Conservation (phyloP, 345 rosid genomes). For the Cardamine chenopodiifolia region DNA sequence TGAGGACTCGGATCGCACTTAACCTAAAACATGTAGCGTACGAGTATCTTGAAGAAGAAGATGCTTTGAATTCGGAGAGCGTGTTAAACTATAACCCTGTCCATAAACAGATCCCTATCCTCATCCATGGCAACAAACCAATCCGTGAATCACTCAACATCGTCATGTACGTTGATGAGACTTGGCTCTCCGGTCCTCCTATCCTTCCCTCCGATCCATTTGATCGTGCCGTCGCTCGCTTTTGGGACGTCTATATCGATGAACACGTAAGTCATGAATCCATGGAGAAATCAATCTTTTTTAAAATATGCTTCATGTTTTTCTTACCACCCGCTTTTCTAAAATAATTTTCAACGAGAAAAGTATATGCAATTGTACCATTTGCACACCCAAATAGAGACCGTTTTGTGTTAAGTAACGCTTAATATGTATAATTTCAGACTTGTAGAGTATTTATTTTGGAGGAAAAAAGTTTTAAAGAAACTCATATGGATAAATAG, state of each 20-base stretch:
- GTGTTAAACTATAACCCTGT: constrained; percentile 43
- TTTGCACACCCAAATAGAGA: neutral
- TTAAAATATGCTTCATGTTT: neutral
- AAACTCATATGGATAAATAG: neutral
- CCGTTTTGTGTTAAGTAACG: neutral
- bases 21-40: constrained; percentile 42
- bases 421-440: neutral
- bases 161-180: constrained; percentile 43
- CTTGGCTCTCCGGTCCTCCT: constrained; percentile 44
- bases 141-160: constrained; percentile 44
- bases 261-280: constrained; percentile 49
- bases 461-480: no score
- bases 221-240: constrained; percentile 45
- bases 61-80: constrained; percentile 40
- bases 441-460: no score
- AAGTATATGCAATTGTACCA: neutral
- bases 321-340: neutral
- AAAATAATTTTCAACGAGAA: neutral
- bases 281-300: neutral
- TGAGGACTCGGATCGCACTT: constrained; percentile 63
- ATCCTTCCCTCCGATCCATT: constrained; percentile 42
- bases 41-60: constrained; percentile 43
- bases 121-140: constrained; percentile 47
- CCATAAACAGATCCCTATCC: constrained; percentile 46
- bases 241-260: constrained; percentile 44